phyloP scores from a whole-genome alignment of 163 green algal genomes.

The Volvox carteri region DNA sequence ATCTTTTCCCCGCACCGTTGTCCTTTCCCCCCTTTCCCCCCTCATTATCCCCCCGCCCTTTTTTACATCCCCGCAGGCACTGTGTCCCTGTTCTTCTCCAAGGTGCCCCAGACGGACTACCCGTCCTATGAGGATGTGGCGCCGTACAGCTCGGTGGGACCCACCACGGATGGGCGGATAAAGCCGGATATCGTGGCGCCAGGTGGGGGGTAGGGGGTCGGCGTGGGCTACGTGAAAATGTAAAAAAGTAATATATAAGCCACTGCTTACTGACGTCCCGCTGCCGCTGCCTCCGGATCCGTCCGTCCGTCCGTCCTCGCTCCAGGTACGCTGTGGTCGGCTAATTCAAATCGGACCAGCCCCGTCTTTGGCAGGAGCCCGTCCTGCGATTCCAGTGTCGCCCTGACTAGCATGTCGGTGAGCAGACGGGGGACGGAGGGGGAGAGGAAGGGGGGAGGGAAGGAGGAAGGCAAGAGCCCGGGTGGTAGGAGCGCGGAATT shows the following conservation, averaged over 20 bases:
- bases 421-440: background rate
- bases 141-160: conserved; percentile 86
- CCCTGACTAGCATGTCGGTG: background rate
- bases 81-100: conserved; percentile 10
- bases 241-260: too few species aligned
- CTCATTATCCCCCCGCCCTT: background rate
- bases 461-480: too few species aligned
- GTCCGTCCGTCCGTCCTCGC: background rate
- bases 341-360: background rate
- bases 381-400: background rate
- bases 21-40: background rate
- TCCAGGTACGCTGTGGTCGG: background rate
- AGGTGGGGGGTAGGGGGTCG: conserved; percentile 3
- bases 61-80: background rate
- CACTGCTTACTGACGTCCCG: background rate
- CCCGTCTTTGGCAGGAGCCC: background rate
- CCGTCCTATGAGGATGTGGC: conserved; percentile 85
- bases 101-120: background rate
- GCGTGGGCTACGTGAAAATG: background rate
- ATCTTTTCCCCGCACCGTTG: background rate
- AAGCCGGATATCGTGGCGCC: conserved; percentile 66
- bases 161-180: conserved; percentile 88
- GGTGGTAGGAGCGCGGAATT: too few species aligned
- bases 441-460: background rate
- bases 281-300: background rate